A percentile compares a stretch with the other conserved stretches of the same genome.
These are phyloP conservation scores for Sphaerobolus stellatus DNA, from an alignment of 1,284 basidiomycete species.

Conservation along the genomic window DNA sequence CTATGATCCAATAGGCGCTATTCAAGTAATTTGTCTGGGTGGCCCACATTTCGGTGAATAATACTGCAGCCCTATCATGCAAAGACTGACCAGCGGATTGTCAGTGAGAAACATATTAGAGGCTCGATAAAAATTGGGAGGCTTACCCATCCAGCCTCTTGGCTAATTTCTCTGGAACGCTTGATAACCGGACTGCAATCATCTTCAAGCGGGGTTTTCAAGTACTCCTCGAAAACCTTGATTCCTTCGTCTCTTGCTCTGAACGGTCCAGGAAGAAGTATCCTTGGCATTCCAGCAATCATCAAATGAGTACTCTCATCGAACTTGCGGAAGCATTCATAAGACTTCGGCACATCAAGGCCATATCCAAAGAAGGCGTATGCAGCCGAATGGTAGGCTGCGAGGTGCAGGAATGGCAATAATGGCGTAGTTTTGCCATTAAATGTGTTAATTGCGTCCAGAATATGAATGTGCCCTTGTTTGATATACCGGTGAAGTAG, in stretches of 20 bases:
- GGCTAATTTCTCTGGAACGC: neutral
- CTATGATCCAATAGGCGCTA: neutral
- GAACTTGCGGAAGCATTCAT: slow-evolving; percentile 25
- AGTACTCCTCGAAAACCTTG: slow-evolving; percentile 24
- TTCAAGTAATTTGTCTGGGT: neutral
- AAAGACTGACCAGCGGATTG: neutral
- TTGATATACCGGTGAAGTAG: neutral
- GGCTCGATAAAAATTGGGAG: neutral
- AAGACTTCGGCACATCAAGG: slow-evolving; percentile 23
- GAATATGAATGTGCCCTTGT: neutral
- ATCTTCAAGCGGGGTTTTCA: slow-evolving; percentile 19
- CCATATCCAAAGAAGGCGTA: slow-evolving; percentile 25
- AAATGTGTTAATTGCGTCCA: neutral
- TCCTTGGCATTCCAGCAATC: slow-evolving; percentile 21
- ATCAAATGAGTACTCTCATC: slow-evolving; percentile 32
- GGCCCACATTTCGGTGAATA: neutral
- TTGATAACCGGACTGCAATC: neutral
- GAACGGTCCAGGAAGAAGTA: slow-evolving; percentile 15
- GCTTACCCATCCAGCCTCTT: slow-evolving; percentile 5
- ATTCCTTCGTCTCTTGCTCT: slow-evolving; percentile 23
- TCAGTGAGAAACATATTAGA: neutral
- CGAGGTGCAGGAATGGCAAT: slow-evolving; percentile 17
- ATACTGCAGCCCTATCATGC: neutral
- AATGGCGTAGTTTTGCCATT: slow-evolving; percentile 11
- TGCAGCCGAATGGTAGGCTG: slow-evolving; percentile 24